A percentile compares a stretch with the other conserved stretches of the same genome.
Conservation (phyloP, 2,329 filamentous ascomycete genomes). For the Aureobasidium mangrovei region DNA sequence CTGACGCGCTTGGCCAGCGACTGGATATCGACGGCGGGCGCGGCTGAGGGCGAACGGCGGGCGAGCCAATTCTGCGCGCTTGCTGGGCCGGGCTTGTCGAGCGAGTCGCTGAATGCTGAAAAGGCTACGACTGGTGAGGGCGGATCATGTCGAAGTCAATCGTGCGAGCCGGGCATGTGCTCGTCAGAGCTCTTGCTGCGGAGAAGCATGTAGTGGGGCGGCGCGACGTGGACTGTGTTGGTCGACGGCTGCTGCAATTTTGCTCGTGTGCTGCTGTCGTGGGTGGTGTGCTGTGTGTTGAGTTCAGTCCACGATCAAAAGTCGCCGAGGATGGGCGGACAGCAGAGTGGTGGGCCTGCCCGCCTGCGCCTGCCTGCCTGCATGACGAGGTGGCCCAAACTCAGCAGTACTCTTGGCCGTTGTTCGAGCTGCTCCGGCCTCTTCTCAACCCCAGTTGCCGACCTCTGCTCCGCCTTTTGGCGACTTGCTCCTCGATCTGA, state of each 20-base stretch:
- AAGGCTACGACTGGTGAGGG: constrained; percentile 7
- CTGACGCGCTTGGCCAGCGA: constrained; percentile 11
- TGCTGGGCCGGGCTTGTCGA: not conserved
- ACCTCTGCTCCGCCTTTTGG: not conserved
- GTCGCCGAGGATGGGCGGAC: no score
- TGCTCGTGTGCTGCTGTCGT: not conserved
- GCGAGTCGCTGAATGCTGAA: not conserved
- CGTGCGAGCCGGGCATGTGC: constrained; percentile 9
- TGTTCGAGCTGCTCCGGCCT: no score
- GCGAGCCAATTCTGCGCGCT: constrained; percentile 9
- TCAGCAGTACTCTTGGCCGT: no score
- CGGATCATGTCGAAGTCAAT: constrained; percentile 14
- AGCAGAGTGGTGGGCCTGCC: no score
- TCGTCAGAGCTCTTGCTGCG: constrained; percentile 6
- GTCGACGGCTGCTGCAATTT: no score
- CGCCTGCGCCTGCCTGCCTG: no score
- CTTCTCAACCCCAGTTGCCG: no score
- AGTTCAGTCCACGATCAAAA: no score
- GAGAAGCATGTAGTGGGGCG: constrained; percentile 5
- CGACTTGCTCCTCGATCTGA: constrained; percentile 1
- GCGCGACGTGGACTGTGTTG: not conserved
- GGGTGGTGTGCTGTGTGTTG: no score
- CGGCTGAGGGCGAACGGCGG: not conserved
- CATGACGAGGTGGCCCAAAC: no score
- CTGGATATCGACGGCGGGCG: not conserved